A percentile compares a stretch with the other conserved stretches of the same genome.
These are phyloP conservation scores for Punctularia strigosozonata DNA, from an alignment of 768 basidiomycete species.

Conservation along the genomic window DNA sequence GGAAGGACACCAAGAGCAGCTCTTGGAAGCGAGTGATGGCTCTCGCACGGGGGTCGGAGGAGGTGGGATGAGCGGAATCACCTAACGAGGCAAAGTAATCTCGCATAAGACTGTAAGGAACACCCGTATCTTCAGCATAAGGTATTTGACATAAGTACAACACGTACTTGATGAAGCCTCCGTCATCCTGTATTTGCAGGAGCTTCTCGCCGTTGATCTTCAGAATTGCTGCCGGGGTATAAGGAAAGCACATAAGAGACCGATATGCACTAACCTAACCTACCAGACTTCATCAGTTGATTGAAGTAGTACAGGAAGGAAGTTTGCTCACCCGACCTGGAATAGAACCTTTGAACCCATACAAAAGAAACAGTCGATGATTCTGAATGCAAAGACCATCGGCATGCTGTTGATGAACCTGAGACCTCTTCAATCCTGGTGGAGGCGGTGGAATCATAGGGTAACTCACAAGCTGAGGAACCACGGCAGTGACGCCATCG, in stretches of 20 bases:
- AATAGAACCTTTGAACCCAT: constrained; percentile 99
- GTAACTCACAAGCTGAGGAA: constrained; percentile 84
- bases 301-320: background rate
- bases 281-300: constrained; percentile 14
- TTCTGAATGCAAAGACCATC: constrained; percentile 94
- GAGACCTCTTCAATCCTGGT: background rate
- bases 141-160: background rate
- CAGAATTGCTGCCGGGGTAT: constrained; percentile 65
- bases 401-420: constrained; percentile 92
- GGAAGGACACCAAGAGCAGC: constrained; percentile 90
- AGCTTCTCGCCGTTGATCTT: constrained; percentile 95
- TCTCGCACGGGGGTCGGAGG: constrained; percentile 77
- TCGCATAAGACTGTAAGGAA: constrained; percentile 65
- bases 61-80: constrained; percentile 86
- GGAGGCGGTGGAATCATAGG: background rate
- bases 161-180: constrained; percentile 84
- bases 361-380: constrained; percentile 95
- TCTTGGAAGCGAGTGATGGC: constrained; percentile 98
- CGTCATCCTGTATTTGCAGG: constrained; percentile 91
- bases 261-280: constrained; percentile 38
- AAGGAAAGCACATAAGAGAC: background rate
- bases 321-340: constrained; percentile 78
- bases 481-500: constrained; percentile 95
- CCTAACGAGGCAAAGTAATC: constrained; percentile 91
- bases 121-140: constrained; percentile 1